These are phyloP conservation scores for Chlamydomonas reinhardtii DNA, from an alignment of 163 green algal genomes.

Conservation along the genomic window DNA sequence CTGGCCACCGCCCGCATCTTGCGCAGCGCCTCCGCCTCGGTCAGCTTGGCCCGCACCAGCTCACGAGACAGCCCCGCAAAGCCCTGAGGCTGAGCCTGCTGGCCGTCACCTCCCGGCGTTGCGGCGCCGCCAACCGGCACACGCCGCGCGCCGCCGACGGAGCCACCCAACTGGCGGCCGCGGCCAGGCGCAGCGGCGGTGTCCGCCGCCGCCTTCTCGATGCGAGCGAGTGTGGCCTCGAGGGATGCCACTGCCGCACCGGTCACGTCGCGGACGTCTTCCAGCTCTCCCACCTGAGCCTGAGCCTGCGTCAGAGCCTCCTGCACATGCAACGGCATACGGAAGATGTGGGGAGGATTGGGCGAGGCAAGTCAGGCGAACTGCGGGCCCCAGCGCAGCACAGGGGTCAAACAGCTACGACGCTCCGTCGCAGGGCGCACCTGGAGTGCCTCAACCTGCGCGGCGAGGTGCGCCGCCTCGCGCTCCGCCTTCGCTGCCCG, in stretches of 20 bases:
- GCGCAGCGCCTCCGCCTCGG: conserved; percentile 75
- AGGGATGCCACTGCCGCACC: conserved; percentile 65
- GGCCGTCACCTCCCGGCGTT: background rate
- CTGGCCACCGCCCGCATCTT: conserved; percentile 71
- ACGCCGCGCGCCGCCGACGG: background rate
- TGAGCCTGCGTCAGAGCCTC: conserved; percentile 17
- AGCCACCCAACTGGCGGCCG: too few relatives aligned
- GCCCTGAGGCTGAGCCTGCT: background rate
- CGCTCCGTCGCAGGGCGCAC: too few relatives aligned
- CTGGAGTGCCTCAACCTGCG: conserved; percentile 17
- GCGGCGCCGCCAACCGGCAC: background rate
- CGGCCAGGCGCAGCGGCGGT: background rate
- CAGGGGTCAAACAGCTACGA: too few relatives aligned
- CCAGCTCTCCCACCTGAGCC: conserved; percentile 64
- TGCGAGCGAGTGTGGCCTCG: conserved; percentile 65
- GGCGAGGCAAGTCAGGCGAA: too few relatives aligned
- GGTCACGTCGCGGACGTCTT: conserved; percentile 68
- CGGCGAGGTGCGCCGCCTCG: background rate
- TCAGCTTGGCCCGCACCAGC: conserved; percentile 78
- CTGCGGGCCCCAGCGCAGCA: too few relatives aligned
- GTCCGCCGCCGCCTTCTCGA: conserved; percentile 50
- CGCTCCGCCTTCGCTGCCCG: conserved; percentile 28
- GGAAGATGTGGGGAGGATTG: too few relatives aligned
- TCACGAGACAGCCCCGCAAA: conserved; percentile 66
- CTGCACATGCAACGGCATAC: background rate